Evolutionary conservation across 2,329 filamentous ascomycete species (phyloP), one percentile per base, ranked within the genome.

Genomic region (Colletotrichum chlorophyti): DNA sequence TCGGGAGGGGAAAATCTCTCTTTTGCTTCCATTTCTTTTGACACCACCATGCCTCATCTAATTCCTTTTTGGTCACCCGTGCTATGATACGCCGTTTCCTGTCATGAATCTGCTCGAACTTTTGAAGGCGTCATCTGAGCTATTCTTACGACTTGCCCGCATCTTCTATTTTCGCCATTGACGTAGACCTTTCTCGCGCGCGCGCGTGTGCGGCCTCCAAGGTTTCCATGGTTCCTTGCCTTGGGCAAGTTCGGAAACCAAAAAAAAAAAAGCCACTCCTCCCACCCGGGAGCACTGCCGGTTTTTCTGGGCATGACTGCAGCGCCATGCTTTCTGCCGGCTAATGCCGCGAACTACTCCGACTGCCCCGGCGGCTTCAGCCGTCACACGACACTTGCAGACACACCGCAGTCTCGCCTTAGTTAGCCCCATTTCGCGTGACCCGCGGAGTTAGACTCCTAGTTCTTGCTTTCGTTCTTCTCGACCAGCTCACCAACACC

Each of bases 401-500:
- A 21, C n/a, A 21, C 24, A 14, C 24, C 17, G 14, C 12, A 15
- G 4, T 9, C 10, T 31, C 11, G n/a, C 24, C 6, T n/a, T 8
- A n/a, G n/a, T n/a, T n/a, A n/a, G n/a, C n/a, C 12, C 11, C 10
- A 21, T 10, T 10, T 19, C 15, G 14, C n/a, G 32, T 26, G 32
- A 19, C 7, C 26, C 6, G 2, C 6, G 19, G 35, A 34, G 23
- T 4, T 34, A n/a, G 8, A 45, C 65, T 55, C 26, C 42, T 72
- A 68, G 53, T 79, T 75, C 63, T 82, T 81, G 63, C 76, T 81
- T 74, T 90, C 88, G 62, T 85, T 84, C 77, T 85, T 86, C 79
- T 93, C 89, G 19, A 93, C 88, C 69, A 93, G 74, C 65, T 89
- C 88, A 3, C 88, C 90, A 0, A 97, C 93, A 2, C 93, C 93